Conservation (phyloP, 2,329 filamentous ascomycete genomes). For the Aspergillus intermedius region DNA sequence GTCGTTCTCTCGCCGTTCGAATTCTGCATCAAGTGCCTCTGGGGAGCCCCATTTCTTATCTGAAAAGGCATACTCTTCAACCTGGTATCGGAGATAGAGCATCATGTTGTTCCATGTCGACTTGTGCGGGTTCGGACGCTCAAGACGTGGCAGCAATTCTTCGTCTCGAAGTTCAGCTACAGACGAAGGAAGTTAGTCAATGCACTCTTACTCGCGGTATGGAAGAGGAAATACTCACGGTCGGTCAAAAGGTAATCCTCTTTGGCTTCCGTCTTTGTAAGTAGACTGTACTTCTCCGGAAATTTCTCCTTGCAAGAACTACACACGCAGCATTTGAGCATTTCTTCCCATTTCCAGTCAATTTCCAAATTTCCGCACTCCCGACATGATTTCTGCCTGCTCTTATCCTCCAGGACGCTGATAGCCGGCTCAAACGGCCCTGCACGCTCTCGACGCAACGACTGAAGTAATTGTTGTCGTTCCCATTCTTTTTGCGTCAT, state of each 20-base stretch:
- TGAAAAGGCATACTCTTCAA: constrained; percentile 85
- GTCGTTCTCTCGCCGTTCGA: constrained; percentile 67
- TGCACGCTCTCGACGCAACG: constrained; percentile 63
- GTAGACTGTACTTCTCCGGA: constrained; percentile 86
- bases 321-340: constrained; percentile 71
- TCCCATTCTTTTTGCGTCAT: constrained; percentile 95
- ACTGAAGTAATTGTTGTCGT: constrained; percentile 65
- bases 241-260: constrained; percentile 96
- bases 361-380: constrained; percentile 83
- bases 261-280: constrained; percentile 94
- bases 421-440: constrained; percentile 86
- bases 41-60: constrained; percentile 81
- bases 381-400: constrained; percentile 65
- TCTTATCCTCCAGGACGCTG: constrained; percentile 61
- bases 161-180: constrained; percentile 82
- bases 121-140: constrained; percentile 90
- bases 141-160: constrained; percentile 78
- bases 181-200: constrained; percentile 2
- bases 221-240: constrained; percentile 45
- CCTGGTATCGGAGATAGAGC: constrained; percentile 86
- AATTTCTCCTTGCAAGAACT: constrained; percentile 77
- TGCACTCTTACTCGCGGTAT: constrained; percentile 13
- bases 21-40: constrained; percentile 82
- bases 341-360: constrained; percentile 90
- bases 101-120: constrained; percentile 98